These are phyloP conservation scores for Malbranchea cinnamomea DNA, from an alignment of 2,329 filamentous ascomycete species.

Conservation along the genomic window DNA sequence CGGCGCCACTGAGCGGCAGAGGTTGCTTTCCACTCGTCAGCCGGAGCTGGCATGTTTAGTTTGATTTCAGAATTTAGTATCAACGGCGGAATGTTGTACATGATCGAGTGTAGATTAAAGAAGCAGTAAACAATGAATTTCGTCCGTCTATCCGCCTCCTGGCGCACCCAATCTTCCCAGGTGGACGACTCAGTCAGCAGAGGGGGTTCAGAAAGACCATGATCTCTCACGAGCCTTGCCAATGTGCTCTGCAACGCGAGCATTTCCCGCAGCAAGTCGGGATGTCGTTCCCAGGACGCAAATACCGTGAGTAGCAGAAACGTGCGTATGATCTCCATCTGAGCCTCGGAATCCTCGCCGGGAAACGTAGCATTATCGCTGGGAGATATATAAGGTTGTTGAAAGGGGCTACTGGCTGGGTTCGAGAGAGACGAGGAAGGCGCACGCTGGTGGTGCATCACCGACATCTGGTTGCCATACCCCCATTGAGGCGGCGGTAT, in stretches of 20 bases:
- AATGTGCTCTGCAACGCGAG: conserved; percentile 42
- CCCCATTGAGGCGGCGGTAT: conserved; percentile 28
- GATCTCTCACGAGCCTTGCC: conserved; percentile 40
- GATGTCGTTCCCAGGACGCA: conserved; percentile 45
- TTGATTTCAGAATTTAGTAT: conserved; percentile 41
- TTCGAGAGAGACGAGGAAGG: conserved; percentile 30
- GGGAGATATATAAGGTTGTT: conserved; percentile 21
- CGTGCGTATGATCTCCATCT: conserved; percentile 36
- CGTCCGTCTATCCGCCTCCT: conserved; percentile 38
- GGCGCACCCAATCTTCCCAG: conserved; percentile 39
- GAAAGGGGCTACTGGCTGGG: conserved; percentile 29
- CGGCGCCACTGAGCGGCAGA: conserved; percentile 36
- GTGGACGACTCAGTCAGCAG: conserved; percentile 29
- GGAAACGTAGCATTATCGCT: conserved; percentile 21
- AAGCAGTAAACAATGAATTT: conserved; percentile 44
- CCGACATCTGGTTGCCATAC: conserved; percentile 18
- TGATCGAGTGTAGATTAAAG: conserved; percentile 46
- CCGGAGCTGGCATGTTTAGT: conserved; percentile 39
- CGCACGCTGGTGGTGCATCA: conserved; percentile 22
- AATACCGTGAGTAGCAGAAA: conserved; percentile 42
- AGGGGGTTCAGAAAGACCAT: conserved; percentile 29
- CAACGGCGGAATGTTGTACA: conserved; percentile 46
- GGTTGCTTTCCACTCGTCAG: conserved; percentile 40
- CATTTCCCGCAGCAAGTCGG: conserved; percentile 41
- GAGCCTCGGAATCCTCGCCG: conserved; percentile 29